These are phyloP conservation scores for Pulveroboletus sp. DNA, from an alignment of 768 basidiomycete genomes.

Conservation along the genomic window DNA sequence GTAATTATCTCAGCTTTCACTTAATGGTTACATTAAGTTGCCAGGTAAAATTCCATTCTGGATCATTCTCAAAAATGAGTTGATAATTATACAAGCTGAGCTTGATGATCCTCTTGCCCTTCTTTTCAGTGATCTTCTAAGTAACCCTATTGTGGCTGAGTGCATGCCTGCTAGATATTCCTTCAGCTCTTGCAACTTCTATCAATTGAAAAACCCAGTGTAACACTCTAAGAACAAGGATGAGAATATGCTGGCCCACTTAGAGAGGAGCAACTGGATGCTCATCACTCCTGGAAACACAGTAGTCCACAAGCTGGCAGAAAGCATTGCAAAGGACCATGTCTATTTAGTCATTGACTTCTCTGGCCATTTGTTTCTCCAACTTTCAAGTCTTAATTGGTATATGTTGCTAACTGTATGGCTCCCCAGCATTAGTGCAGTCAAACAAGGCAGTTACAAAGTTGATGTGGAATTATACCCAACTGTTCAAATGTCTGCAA, in stretches of 20 bases:
- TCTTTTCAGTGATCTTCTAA: neutral
- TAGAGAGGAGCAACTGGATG: neutral
- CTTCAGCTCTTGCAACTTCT: neutral
- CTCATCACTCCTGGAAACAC: neutral
- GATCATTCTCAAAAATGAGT: neutral
- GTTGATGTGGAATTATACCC: neutral
- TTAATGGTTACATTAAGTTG: neutral
- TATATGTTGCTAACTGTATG: neutral
- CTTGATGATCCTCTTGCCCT: neutral
- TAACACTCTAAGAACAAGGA: neutral
- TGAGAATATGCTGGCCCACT: neutral
- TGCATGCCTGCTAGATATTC: neutral
- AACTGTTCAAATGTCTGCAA: neutral
- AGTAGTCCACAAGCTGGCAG: conserved; percentile 6
- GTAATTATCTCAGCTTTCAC: neutral
- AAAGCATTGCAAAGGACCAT: too few species aligned
- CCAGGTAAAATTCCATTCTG: neutral
- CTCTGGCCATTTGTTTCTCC: neutral
- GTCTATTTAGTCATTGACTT: neutral
- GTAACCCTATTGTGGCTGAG: neutral
- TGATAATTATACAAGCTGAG: neutral
- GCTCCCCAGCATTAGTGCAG: neutral
- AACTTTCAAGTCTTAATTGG: neutral
- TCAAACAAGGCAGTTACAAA: neutral
- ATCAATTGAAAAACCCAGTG: neutral